A percentile compares a stretch with the other conserved stretches of the same genome.
Evolutionary conservation across 2,329 filamentous ascomycete genomes (phyloP).

Genomic region (Chaetothyriales sp.): DNA sequence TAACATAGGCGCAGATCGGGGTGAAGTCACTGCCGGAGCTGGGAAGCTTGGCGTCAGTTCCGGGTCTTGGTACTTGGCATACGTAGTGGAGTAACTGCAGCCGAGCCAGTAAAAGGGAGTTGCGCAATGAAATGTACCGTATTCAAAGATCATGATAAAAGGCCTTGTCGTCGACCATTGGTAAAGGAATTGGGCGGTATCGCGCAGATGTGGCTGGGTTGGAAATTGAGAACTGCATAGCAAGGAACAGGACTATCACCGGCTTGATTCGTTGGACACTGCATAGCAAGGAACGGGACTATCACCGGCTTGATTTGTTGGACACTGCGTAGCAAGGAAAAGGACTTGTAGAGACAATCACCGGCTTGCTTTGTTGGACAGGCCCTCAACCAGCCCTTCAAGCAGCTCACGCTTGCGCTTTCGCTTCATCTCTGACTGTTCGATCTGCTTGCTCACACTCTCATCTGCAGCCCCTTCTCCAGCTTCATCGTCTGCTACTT

Average conservation of each 20-base stretch:
- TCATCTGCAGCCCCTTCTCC: conserved; percentile 36
- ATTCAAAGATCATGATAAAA: too few species aligned
- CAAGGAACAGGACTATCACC: not conserved
- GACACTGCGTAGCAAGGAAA: too few species aligned
- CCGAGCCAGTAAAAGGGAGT: too few species aligned
- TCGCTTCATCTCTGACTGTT: conserved; percentile 30
- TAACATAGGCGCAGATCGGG: not conserved
- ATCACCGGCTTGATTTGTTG: not conserved
- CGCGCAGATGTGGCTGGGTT: too few species aligned
- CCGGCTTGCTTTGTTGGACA: conserved; percentile 41
- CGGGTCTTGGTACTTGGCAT: not conserved
- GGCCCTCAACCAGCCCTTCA: conserved; percentile 63
- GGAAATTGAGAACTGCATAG: too few species aligned
- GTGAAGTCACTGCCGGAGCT: too few species aligned
- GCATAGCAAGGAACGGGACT: too few species aligned
- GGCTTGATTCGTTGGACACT: not conserved
- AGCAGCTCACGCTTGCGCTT: conserved; percentile 65
- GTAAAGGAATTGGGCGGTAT: too few species aligned
- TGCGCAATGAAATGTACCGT: too few species aligned
- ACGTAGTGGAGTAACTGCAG: not conserved
- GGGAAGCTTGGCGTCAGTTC: not conserved
- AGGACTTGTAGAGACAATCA: too few species aligned
- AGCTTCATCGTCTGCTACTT: conserved; percentile 28
- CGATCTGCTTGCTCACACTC: conserved; percentile 23
- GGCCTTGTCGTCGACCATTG: too few species aligned